These are phyloP conservation scores for Phtheirospermum japonicum DNA, from an alignment of 257 asterid species.

Conservation along the genomic window DNA sequence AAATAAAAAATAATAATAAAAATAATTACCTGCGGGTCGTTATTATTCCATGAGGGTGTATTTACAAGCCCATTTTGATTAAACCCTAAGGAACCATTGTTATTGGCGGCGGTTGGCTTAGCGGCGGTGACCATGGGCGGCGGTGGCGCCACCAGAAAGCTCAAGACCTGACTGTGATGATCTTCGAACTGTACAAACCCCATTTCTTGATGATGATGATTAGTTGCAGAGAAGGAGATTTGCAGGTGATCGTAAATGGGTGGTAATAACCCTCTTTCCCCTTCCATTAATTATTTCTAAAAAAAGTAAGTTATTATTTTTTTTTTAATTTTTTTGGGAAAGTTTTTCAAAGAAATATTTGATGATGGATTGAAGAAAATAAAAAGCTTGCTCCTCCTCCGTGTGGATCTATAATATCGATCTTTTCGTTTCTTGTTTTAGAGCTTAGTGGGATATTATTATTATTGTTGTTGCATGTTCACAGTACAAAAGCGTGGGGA, in stretches of 20 bases:
- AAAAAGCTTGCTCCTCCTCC: too few species aligned
- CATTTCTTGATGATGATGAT: conserved; percentile 51
- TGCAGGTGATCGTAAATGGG: conserved; percentile 51
- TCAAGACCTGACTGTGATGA: conserved; percentile 54
- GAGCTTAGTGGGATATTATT: conserved; percentile 37
- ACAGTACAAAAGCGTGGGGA: conserved; percentile 39
- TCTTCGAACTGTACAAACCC: conserved; percentile 71
- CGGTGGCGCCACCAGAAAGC: conserved; percentile 48
- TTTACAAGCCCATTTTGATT: conserved; percentile 39
- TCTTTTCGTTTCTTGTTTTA: not conserved
- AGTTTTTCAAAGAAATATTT: conserved; percentile 27
- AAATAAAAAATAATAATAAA: not conserved
- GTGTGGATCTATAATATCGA: conserved; percentile 2
- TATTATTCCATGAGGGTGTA: conserved; percentile 61
- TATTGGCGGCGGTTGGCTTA: conserved; percentile 23
- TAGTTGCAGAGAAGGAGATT: conserved; percentile 31
- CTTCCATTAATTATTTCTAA: conserved; percentile 42
- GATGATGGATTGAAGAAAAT: conserved; percentile 40
- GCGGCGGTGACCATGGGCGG: conserved; percentile 14
- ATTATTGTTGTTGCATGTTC: conserved; percentile 49
- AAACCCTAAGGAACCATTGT: conserved; percentile 57
- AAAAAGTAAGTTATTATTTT: too few species aligned
- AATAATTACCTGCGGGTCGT: conserved; percentile 72
- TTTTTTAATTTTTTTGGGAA: not conserved
- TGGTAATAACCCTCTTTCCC: conserved; percentile 50